Evolutionary conservation across 768 basidiomycete genomes (phyloP), one percentile per base, ranked within the genome.

Genomic region (Tulasnella sp.): DNA sequence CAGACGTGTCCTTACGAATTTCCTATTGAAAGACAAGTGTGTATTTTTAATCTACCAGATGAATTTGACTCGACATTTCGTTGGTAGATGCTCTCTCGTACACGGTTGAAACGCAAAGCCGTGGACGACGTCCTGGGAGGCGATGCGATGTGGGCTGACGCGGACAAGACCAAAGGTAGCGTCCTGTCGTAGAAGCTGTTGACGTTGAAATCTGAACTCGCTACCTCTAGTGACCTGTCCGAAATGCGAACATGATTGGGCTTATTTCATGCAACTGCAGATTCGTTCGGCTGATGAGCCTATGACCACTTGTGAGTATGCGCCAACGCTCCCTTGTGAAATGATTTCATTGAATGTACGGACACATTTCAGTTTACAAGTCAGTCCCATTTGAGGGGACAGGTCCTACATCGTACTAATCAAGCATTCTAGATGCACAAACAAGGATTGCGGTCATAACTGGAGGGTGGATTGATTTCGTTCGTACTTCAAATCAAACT

Each of bases 81-180:
- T 40, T 39, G 77, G n/a, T 79, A 97, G 93, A 96, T 97, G 89
- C 97, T 96, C 8, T 93, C 94, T 72, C 86, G 96, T 67, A 95
- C 92, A 37, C 89, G 89, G 75, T 85, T 97, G 71, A 91, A 90
- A 79, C 87, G 93, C n/a, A 99, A 99, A 81, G 88, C 91, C 79
- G 91, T 95, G 15, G 97, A 99, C 82, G 97, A 99, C 80, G 96
- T 99, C 7, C 85, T 99, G 36, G 97, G 97, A 71, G 96, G 94
- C 3, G 94, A 93, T 45, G 93, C 94, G 77, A 90, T 90, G 83
- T 97, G 96, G 94, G 91, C 91, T 75, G 93, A 97, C 82, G 96
- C 96, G 2, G 96, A 97, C 83, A 89, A 91, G 69, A 95, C 92
- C 0, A 87, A 89, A 79, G 90, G 95, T 93, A 72, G 86, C 80